Evolutionary conservation across 1,284 basidiomycete species (phyloP).

Genomic region (Tetrapyrgos nigripes): DNA sequence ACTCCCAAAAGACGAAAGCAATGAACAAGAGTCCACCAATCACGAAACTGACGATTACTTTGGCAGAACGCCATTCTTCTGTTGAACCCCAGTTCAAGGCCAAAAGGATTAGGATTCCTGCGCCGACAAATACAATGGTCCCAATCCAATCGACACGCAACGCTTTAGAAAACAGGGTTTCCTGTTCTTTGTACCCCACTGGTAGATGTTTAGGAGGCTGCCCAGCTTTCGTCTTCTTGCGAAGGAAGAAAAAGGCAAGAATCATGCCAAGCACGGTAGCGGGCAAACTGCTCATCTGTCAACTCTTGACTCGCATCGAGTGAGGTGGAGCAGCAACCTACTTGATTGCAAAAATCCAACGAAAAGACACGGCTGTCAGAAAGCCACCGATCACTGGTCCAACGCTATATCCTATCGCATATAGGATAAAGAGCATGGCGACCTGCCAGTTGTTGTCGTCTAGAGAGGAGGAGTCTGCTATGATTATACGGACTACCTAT

Average conservation of each 20-base stretch:
- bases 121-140: conserved; percentile 43
- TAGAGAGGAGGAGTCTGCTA: conserved; percentile 51
- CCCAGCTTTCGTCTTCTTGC: conserved; percentile 32
- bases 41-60: conserved; percentile 42
- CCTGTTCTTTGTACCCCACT: conserved; percentile 5
- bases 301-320: not conserved
- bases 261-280: conserved; percentile 41
- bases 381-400: conserved; percentile 56
- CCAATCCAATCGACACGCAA: conserved; percentile 54
- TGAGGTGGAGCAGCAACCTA: conserved; percentile 24
- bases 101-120: conserved; percentile 44
- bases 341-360: conserved; percentile 65
- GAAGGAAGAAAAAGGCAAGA: conserved; percentile 49
- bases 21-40: conserved; percentile 45
- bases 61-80: conserved; percentile 38
- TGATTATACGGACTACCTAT: conserved; percentile 50
- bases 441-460: conserved; percentile 50
- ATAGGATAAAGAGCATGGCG: conserved; percentile 48
- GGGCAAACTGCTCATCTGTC: conserved; percentile 21
- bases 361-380: conserved; percentile 46
- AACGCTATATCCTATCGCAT: conserved; percentile 47
- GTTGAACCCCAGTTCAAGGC: conserved; percentile 46
- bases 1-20: conserved; percentile 47
- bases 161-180: conserved; percentile 40
- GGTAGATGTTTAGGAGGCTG: conserved; percentile 24